Conservation (phyloP, 106 monocot species). For the Acorus calamus region DNA sequence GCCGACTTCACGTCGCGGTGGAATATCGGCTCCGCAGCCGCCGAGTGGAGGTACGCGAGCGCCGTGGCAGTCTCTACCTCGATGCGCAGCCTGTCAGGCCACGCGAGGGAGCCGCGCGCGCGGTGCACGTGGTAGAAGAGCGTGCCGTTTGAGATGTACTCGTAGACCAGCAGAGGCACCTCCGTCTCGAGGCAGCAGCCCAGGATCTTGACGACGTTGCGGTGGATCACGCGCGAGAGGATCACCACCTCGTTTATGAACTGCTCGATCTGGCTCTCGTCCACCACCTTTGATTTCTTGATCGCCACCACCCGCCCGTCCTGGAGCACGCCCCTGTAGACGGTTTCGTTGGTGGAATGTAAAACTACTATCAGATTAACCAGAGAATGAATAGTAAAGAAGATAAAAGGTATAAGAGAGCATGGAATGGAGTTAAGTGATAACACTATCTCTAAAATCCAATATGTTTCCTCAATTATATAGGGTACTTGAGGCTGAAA, state of each 20-base stretch:
- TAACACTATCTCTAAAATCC: too few species aligned
- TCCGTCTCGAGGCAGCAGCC: slow-evolving; percentile 18
- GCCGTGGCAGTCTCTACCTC: slow-evolving; percentile 30
- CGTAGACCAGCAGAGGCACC: slow-evolving; percentile 4
- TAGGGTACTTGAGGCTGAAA: too few species aligned
- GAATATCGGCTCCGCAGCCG: slow-evolving; percentile 20
- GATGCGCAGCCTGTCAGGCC: slow-evolving; percentile 19
- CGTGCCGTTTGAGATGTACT: slow-evolving; percentile 7
- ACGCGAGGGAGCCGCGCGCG: background rate
- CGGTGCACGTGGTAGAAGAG: slow-evolving; percentile 13
- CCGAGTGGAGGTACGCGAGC: slow-evolving; percentile 41
- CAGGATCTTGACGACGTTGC: slow-evolving; percentile 12
- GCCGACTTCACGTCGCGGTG: slow-evolving; percentile 43
- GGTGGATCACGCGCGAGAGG: slow-evolving; percentile 9
- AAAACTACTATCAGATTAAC: too few species aligned
- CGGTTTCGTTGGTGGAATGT: too few species aligned
- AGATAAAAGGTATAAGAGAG: too few species aligned
- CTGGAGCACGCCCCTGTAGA: background rate
- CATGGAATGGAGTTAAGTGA: too few species aligned
- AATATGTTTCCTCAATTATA: too few species aligned
- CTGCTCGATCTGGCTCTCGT: slow-evolving; percentile 12
- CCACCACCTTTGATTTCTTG: slow-evolving; percentile 6
- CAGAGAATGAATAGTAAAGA: too few species aligned
- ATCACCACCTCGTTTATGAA: slow-evolving; percentile 18
- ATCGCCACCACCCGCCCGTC: slow-evolving; percentile 13